These are phyloP conservation scores for Aspergillus asperescens DNA, from an alignment of 495 filamentous ascomycete species.

Conservation along the genomic window DNA sequence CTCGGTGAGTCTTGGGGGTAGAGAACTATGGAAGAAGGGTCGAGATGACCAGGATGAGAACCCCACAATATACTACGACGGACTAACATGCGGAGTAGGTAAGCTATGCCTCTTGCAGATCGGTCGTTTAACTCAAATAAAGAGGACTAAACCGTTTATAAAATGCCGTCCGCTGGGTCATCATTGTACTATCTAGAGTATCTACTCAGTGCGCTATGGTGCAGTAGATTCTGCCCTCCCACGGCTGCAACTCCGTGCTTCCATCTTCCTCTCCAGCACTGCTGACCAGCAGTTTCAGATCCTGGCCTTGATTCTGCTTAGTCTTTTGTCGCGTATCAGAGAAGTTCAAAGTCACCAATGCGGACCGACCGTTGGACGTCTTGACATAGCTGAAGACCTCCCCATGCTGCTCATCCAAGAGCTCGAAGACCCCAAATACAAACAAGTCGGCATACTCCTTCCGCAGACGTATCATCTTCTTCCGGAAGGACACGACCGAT, in stretches of 20 bases:
- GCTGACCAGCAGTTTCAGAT: slow-evolving; percentile 29
- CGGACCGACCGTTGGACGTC: slow-evolving; percentile 36
- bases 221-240: background rate
- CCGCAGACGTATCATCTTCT: slow-evolving; percentile 45
- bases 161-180: too few relatives aligned
- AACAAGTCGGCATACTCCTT: slow-evolving; percentile 52
- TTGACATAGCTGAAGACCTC: slow-evolving; percentile 45
- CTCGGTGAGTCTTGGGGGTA: background rate
- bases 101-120: too few relatives aligned
- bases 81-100: too few relatives aligned
- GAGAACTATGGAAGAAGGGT: too few relatives aligned
- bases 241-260: background rate
- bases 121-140: too few relatives aligned
- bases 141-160: too few relatives aligned
- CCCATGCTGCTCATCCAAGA: slow-evolving; percentile 40
- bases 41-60: too few relatives aligned
- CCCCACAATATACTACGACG: too few relatives aligned
- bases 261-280: background rate
- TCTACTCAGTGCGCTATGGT: too few relatives aligned
- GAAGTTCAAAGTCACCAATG: slow-evolving; percentile 49
- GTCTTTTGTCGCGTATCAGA: slow-evolving; percentile 31
- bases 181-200: too few relatives aligned
- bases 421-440: slow-evolving; percentile 54
- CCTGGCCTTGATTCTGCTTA: slow-evolving; percentile 24
- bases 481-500: slow-evolving; percentile 50